Base-by-base conservation (phyloP, 1,284 basidiomycete species). In the Microbotryum scabiosae region DNA sequence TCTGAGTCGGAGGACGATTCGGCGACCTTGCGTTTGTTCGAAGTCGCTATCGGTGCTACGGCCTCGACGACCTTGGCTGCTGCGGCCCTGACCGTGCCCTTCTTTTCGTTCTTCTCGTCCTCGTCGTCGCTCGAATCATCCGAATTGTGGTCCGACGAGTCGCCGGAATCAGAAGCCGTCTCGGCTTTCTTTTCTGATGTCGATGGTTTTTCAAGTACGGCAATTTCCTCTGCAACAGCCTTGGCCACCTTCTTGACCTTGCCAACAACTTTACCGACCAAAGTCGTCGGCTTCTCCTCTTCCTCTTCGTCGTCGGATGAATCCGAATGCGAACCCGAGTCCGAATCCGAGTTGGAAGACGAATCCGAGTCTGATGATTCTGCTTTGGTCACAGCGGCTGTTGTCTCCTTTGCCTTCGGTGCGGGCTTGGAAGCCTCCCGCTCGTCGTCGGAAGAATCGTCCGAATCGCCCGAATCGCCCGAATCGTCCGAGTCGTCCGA, bases 381-480 rank as follows among this genome's bases (percentile, higher is more conserved):
- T 1, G 71, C 71, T 57, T 72, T 72, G 60, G 71, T 68, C 64
- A 73, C 73, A 54, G 64, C 70, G 51, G 69, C 65, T 14, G 63
- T 54, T 20, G 77, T 75, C 2, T 55, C 44, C 36, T 44, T 45
- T 12, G 45, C 36, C 16, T 30, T 36, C 18, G 60, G 36, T 1
- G 51, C 55, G 50, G 21, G 8, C 21, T 57, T 55, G 32, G 46
- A 23, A 16, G 41, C 30, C 44, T 62, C 56, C 48, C 60, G 52
- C 28, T 68, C 65, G 44, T 63, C 59, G 51, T 66, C 62, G 20
- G 60, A 58, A 23, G 51, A 54, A 18, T 36, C 9, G 32, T 36
- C 32, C 4, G 32, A 36, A 36, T 36, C 32, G 32, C 12, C 32
- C 5, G 32, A 36, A 18, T 41, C 36, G 41, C n/a, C 45, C 25